Evolutionary conservation across 805 yeast genomes (phyloP).

Genomic region (Kuraishia piskuri): DNA sequence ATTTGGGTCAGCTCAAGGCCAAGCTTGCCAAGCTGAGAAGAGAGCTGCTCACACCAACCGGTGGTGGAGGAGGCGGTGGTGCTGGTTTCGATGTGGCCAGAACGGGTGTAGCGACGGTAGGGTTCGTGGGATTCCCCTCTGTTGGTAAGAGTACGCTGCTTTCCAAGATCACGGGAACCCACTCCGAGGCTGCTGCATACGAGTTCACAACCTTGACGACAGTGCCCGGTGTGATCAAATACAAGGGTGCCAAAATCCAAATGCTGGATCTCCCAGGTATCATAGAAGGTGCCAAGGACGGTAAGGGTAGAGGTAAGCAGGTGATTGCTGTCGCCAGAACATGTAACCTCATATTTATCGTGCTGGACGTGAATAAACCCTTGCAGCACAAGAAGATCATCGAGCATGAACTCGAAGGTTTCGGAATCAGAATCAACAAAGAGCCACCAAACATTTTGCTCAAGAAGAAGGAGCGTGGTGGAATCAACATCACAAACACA

Average conservation of each 20-base stretch:
- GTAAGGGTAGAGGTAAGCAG: conserved; percentile 90
- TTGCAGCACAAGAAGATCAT: conserved; percentile 88
- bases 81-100: conserved; percentile 97
- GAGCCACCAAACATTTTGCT: conserved; percentile 88
- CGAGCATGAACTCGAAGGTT: conserved; percentile 93
- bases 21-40: conserved; percentile 91
- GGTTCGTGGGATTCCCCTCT: conserved; percentile 97
- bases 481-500: conserved; percentile 87
- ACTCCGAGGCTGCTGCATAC: conserved; percentile 95
- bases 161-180: conserved; percentile 87
- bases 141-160: conserved; percentile 86
- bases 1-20: conserved; percentile 95
- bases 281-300: conserved; percentile 87
- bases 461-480: conserved; percentile 93
- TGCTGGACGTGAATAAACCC: conserved; percentile 93
- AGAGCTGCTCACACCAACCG: conserved; percentile 68
- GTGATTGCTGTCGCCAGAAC: conserved; percentile 99
- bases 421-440: conserved; percentile 90
- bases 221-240: conserved; percentile 93
- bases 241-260: conserved; percentile 96
- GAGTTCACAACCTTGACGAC: conserved; percentile 97
- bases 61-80: conserved; percentile 88
- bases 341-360: conserved; percentile 87
- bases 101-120: conserved; percentile 96
- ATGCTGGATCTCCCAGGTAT: conserved; percentile 90